A percentile compares a stretch with the other conserved stretches of the same genome.
Evolutionary conservation across 164 flowering plant species (phyloP).

Genomic region (Pachysandra terminalis): DNA sequence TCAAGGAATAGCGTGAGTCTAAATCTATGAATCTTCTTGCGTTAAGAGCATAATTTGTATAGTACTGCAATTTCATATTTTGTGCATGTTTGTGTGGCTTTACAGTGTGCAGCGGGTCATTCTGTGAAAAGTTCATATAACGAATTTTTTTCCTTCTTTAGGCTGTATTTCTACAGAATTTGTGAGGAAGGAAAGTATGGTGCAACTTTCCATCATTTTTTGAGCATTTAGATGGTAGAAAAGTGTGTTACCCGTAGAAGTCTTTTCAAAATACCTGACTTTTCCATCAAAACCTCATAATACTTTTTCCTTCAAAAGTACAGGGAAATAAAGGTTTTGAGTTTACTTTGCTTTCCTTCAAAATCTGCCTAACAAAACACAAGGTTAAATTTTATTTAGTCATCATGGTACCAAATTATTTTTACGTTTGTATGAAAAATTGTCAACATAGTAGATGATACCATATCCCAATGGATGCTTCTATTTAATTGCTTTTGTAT

Average conservation of each 20-base stretch:
- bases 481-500: not conserved
- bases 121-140: not conserved
- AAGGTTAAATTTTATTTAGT: no score
- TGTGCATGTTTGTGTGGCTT: not conserved
- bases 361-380: no score
- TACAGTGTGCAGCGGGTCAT: not conserved
- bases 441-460: not conserved
- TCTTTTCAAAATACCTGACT: no score
- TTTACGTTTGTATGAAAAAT: no score
- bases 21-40: constrained; percentile 5
- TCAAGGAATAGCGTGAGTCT: constrained; percentile 95
- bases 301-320: no score
- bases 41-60: constrained; percentile 6
- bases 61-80: not conserved
- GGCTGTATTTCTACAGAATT: not conserved
- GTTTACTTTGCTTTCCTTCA: no score
- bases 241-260: no score
- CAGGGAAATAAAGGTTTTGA: no score
- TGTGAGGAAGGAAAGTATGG: constrained; percentile 2
- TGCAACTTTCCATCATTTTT: not conserved
- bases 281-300: no score
- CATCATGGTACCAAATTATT: not conserved
- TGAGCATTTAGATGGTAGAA: no score
- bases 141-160: not conserved
- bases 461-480: not conserved